These are phyloP conservation scores for Stagonosporopsis rhizophila DNA, from an alignment of 2,329 filamentous ascomycete species.

Conservation along the genomic window DNA sequence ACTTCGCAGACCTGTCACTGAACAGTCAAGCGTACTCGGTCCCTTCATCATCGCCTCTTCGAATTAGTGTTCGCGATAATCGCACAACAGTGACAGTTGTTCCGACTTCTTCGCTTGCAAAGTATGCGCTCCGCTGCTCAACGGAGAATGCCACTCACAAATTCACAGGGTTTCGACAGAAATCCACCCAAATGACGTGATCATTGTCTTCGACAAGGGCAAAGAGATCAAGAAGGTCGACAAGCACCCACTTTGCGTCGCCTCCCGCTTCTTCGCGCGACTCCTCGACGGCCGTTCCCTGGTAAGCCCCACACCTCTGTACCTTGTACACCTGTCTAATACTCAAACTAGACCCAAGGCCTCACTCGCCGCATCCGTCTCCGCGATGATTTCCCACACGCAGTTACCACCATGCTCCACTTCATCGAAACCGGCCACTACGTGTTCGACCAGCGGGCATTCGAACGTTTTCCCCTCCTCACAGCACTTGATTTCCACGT, in stretches of 20 bases:
- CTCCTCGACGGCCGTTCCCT: conserved; percentile 21
- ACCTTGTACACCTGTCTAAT: not conserved
- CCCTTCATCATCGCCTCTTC: not conserved
- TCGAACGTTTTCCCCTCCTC: conserved; percentile 20
- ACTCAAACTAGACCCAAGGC: not conserved
- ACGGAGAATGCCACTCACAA: not conserved
- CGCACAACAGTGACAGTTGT: conserved; percentile 19
- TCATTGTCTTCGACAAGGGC: conserved; percentile 28
- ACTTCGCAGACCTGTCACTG: conserved; percentile 24
- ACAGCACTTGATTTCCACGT: conserved; percentile 36
- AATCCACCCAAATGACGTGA: conserved; percentile 22
- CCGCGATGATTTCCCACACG: conserved; percentile 31
- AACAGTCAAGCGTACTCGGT: conserved; percentile 5
- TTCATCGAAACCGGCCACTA: conserved; percentile 33
- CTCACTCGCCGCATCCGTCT: conserved; percentile 23
- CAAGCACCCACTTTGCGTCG: conserved; percentile 23
- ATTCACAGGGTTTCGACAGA: conserved; percentile 14
- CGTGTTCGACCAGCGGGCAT: conserved; percentile 18
- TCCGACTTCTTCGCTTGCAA: conserved; percentile 6
- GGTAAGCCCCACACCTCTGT: conserved; percentile 3
- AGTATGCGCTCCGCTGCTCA: conserved; percentile 8
- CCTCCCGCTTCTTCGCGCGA: conserved; percentile 25
- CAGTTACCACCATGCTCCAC: conserved; percentile 25
- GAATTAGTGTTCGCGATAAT: not conserved
- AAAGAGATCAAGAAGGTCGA: conserved; percentile 23